Conservation (phyloP, 2,329 filamentous ascomycete genomes). For the Grosmannia huntii region DNA sequence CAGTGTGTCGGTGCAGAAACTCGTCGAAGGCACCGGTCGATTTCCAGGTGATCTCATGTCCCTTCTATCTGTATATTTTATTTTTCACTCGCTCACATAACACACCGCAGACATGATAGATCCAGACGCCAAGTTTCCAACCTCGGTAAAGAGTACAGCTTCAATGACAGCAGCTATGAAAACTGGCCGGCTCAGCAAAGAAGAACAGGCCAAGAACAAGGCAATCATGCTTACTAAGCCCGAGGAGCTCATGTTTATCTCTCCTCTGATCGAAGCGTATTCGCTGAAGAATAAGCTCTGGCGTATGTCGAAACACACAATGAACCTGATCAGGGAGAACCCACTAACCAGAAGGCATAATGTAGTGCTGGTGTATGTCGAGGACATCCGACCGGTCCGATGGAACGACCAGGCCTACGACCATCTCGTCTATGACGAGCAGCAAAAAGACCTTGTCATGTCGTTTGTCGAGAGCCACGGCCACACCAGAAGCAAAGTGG, state of each 20-base stretch:
- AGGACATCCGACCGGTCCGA: slow-evolving; percentile 26
- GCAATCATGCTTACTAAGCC: slow-evolving; percentile 24
- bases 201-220: slow-evolving; percentile 25
- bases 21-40: slow-evolving; percentile 5
- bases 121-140: not conserved
- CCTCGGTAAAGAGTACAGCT: not conserved
- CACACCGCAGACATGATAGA: not conserved
- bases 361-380: slow-evolving; percentile 22
- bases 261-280: slow-evolving; percentile 29
- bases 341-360: not conserved
- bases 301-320: slow-evolving; percentile 19
- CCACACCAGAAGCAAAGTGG: slow-evolving; percentile 13
- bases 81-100: too few species aligned
- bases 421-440: slow-evolving; percentile 32
- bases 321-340: not conserved
- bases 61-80: too few species aligned
- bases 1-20: slow-evolving; percentile 15
- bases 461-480: slow-evolving; percentile 34
- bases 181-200: slow-evolving; percentile 18
- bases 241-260: slow-evolving; percentile 27
- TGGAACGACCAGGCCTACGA: slow-evolving; percentile 34
- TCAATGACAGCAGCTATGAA: not conserved
- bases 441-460: slow-evolving; percentile 33
- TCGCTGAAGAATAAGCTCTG: slow-evolving; percentile 33
- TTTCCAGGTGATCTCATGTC: not conserved